Evolutionary conservation across 179 eudicot species (phyloP).

Genomic region (Beta corolliflora): DNA sequence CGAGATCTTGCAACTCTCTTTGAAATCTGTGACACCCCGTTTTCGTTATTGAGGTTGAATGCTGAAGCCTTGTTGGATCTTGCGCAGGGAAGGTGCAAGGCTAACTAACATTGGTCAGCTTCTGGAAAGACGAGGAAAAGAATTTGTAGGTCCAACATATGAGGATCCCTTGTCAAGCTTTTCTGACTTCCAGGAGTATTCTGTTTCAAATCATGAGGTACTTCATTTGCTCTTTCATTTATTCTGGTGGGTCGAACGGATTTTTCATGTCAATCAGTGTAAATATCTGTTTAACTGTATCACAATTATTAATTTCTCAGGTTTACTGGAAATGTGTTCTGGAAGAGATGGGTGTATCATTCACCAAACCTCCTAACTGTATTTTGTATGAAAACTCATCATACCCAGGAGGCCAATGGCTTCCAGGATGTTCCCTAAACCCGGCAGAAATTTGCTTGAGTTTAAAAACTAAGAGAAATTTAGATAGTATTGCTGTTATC

Average conservation of each 20-base stretch:
- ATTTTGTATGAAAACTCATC: slow-evolving; percentile 57
- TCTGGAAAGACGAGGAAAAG: slow-evolving; percentile 68
- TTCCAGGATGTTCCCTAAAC: slow-evolving; percentile 72
- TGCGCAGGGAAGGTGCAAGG: slow-evolving; percentile 50
- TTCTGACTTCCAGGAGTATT: slow-evolving; percentile 74
- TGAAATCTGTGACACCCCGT: neutral
- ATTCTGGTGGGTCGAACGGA: neutral
- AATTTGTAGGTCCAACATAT: slow-evolving; percentile 63
- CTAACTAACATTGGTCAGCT: slow-evolving; percentile 75
- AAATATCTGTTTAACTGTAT: slow-evolving; percentile 7
- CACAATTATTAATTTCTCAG: slow-evolving; percentile 40
- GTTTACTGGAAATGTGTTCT: slow-evolving; percentile 75
- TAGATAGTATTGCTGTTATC: slow-evolving; percentile 60
- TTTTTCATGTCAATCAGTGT: neutral
- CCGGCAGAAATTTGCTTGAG: slow-evolving; percentile 75
- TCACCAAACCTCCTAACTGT: slow-evolving; percentile 63
- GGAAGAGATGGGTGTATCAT: slow-evolving; percentile 66
- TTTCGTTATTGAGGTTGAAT: neutral
- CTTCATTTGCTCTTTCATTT: neutral
- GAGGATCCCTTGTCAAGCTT: slow-evolving; percentile 84
- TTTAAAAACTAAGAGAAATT: slow-evolving; percentile 51
- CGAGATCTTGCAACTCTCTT: neutral
- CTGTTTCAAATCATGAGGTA: slow-evolving; percentile 85
- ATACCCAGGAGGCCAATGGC: slow-evolving; percentile 94
- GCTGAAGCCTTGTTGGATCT: slow-evolving; percentile 11